Evolutionary conservation across 2,329 filamentous ascomycete genomes (phyloP).

Genomic region (Alternaria incomplexa): DNA sequence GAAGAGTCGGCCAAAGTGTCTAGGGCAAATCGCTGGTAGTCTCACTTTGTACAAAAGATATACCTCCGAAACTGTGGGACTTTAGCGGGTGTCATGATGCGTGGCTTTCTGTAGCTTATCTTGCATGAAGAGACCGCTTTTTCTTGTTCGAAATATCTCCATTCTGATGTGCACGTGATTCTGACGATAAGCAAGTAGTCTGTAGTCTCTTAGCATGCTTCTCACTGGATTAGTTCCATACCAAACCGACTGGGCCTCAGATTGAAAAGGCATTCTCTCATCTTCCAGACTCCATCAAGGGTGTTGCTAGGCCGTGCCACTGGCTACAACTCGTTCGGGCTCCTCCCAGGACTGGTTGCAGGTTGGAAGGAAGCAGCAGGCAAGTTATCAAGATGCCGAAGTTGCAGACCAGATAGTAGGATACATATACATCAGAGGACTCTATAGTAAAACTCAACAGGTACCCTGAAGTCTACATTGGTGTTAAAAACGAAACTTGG

Average conservation of each 20-base stretch:
- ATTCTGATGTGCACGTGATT: neutral
- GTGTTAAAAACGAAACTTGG: neutral
- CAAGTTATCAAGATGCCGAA: neutral
- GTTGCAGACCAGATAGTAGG: neutral
- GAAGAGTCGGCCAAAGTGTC: constrained; percentile 44
- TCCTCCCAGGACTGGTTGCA: neutral
- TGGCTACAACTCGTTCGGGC: neutral
- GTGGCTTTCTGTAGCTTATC: constrained; percentile 49
- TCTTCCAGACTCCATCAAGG: neutral
- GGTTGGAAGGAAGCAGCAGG: neutral
- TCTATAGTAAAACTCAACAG: neutral
- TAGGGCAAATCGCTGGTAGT: constrained; percentile 40
- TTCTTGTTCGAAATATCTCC: constrained; percentile 24
- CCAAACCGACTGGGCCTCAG: neutral
- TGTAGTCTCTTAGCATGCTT: neutral
- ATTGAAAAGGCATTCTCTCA: neutral
- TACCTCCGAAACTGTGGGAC: constrained; percentile 41
- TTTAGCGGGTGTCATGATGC: constrained; percentile 42
- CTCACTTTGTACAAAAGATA: constrained; percentile 49
- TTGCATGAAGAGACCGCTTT: constrained; percentile 47
- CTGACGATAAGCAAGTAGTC: neutral
- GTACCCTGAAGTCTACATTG: neutral
- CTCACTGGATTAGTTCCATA: neutral
- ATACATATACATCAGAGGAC: neutral
- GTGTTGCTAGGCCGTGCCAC: neutral